Evolutionary conservation across 306 rosid species (phyloP).

Genomic region (Lathyrus oleraceus): DNA sequence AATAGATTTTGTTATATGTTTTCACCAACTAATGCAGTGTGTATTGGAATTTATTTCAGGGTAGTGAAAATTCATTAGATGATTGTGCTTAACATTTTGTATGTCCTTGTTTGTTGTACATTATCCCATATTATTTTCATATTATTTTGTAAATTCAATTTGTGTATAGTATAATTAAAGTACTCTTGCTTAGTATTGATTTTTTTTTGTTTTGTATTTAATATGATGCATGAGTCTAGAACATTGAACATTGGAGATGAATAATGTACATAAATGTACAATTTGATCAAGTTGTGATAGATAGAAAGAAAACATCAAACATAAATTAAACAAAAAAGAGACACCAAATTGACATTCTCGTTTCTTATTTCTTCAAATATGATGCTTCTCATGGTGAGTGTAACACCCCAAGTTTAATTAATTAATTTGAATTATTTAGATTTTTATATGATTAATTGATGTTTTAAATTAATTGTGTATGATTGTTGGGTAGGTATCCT

Average conservation of each 20-base stretch:
- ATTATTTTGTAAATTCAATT: conserved; percentile 23
- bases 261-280: no score
- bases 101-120: conserved; percentile 49
- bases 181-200: neutral
- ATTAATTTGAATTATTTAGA: no score
- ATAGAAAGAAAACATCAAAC: no score
- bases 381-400: no score
- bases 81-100: conserved; percentile 44
- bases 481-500: no score
- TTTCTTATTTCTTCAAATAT: no score
- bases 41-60: conserved; percentile 5
- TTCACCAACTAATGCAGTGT: neutral
- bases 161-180: neutral
- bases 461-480: no score
- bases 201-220: neutral
- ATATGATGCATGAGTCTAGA: conserved; percentile 71
- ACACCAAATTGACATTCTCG: no score
- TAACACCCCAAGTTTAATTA: no score
- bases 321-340: no score
- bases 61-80: conserved; percentile 43
- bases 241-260: conserved; percentile 87
- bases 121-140: conserved; percentile 42
- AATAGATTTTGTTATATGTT: neutral
- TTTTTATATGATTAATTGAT: no score
- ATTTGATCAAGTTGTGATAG: no score